phyloP scores from a whole-genome alignment of 2,329 filamentous ascomycete genomes.

The Fusarium zealandicum region DNA sequence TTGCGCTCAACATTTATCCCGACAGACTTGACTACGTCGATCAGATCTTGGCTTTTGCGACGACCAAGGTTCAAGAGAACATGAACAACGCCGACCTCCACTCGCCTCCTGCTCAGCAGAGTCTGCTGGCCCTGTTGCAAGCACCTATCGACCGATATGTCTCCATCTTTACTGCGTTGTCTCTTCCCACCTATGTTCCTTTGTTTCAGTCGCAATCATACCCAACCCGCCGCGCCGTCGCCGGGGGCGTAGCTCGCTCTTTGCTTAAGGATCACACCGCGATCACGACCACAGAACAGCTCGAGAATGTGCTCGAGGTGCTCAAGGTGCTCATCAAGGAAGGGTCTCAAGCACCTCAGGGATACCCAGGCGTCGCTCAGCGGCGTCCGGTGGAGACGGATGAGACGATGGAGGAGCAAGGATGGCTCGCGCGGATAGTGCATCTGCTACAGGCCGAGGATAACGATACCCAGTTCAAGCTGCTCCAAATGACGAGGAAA shows the following conservation, averaged over 20 bases:
- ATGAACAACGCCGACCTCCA: constrained; percentile 96
- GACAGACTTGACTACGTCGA: constrained; percentile 93
- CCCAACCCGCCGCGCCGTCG: constrained; percentile 87
- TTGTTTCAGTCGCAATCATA: constrained; percentile 92
- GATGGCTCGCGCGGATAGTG: constrained; percentile 91
- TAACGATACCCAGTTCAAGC: constrained; percentile 93
- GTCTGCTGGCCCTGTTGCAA: constrained; percentile 87
- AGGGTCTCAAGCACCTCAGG: constrained; percentile 81
- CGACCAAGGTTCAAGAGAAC: constrained; percentile 85
- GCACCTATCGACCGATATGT: constrained; percentile 88
- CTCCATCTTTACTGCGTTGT: constrained; percentile 94
- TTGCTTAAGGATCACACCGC: constrained; percentile 83
- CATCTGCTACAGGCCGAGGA: constrained; percentile 84
- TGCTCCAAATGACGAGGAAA: constrained; percentile 86
- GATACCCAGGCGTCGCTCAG: constrained; percentile 83
- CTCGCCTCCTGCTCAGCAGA: constrained; percentile 84
- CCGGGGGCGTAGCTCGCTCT: constrained; percentile 83
- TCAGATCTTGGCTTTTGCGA: constrained; percentile 88
- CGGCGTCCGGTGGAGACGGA: constrained; percentile 84
- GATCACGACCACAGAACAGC: constrained; percentile 78
- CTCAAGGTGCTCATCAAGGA: constrained; percentile 93
- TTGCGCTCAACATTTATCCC: constrained; percentile 95
- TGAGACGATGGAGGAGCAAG: constrained; percentile 97
- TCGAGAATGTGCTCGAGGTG: constrained; percentile 89
- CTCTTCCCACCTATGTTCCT: constrained; percentile 89